A percentile compares a stretch with the other conserved stretches of the same genome.
Conservation (phyloP, 352 stramenopile species). For the Phytophthora kernoviae region DNA sequence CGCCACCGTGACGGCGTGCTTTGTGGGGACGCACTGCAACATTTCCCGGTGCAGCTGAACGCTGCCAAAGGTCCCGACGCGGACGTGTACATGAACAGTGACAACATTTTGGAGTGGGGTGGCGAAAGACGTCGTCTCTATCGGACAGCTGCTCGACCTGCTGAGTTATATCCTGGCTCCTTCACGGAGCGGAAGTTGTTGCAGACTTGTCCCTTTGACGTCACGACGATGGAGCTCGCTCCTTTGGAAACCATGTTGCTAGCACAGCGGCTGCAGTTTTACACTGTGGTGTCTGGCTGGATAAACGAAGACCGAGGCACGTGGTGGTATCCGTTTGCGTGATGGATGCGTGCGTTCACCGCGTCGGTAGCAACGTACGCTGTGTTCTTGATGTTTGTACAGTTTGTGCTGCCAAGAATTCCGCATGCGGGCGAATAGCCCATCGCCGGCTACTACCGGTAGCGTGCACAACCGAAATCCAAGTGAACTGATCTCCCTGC, state of each 20-base stretch:
- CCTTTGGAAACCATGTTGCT: slow-evolving; percentile 25
- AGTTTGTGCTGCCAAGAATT: slow-evolving; percentile 18
- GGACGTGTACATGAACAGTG: slow-evolving; percentile 61
- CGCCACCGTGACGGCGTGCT: slow-evolving; percentile 31
- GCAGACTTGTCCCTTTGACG: slow-evolving; percentile 46
- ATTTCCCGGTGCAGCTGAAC: slow-evolving; percentile 36
- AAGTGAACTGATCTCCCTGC: too few relatives aligned
- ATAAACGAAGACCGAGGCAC: slow-evolving; percentile 8
- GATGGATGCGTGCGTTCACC: background rate
- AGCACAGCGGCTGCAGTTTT: slow-evolving; percentile 24
- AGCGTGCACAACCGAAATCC: too few relatives aligned
- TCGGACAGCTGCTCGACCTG: slow-evolving; percentile 31
- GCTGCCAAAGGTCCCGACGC: slow-evolving; percentile 8
- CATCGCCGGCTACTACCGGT: too few relatives aligned
- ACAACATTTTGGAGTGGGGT: slow-evolving; percentile 46
- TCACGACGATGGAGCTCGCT: slow-evolving; percentile 31
- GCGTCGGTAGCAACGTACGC: background rate
- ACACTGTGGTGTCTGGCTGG: slow-evolving; percentile 27
- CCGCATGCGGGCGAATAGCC: too few relatives aligned
- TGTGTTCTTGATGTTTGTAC: slow-evolving; percentile 2
- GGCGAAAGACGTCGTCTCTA: slow-evolving; percentile 24
- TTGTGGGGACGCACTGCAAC: slow-evolving; percentile 52
- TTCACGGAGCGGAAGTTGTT: slow-evolving; percentile 39
- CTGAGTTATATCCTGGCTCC: slow-evolving; percentile 39
- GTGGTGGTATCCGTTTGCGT: slow-evolving; percentile 19